A percentile compares a stretch with the other conserved stretches of the same genome.
These are phyloP conservation scores for Houttuynia cordata DNA, from an alignment of 164 flowering plant species.

Conservation along the genomic window DNA sequence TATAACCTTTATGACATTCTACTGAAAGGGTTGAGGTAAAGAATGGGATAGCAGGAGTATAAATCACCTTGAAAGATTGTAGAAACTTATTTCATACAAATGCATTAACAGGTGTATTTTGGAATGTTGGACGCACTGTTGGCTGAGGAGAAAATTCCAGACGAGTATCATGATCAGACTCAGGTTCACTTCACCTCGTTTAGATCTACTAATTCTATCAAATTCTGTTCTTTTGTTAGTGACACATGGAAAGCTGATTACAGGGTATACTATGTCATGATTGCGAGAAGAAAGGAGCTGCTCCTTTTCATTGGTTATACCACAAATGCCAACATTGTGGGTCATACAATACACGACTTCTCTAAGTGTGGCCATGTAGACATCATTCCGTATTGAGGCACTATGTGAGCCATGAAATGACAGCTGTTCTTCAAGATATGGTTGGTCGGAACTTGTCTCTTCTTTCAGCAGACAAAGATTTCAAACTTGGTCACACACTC, in stretches of 20 bases:
- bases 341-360: slow-evolving; percentile 73
- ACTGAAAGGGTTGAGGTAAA: background rate
- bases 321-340: slow-evolving; percentile 77
- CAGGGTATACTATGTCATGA: slow-evolving; percentile 85
- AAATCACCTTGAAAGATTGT: background rate
- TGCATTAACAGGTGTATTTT: slow-evolving; percentile 56
- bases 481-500: too few species aligned
- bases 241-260: background rate
- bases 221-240: background rate
- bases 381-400: background rate
- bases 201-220: background rate
- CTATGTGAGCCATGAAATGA: background rate
- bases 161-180: slow-evolving; percentile 49
- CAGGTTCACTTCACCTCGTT: slow-evolving; percentile 35
- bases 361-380: slow-evolving; percentile 15
- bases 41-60: background rate
- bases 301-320: slow-evolving; percentile 68
- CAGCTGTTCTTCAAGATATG: too few species aligned
- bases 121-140: slow-evolving; percentile 66
- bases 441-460: too few species aligned
- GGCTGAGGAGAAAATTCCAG: slow-evolving; percentile 67
- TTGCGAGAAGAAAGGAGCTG: slow-evolving; percentile 67
- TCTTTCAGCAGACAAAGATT: too few species aligned
- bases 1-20: background rate
- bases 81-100: background rate